Conservation (phyloP, 169 alveolate species). For the Plasmodium knowlesi region DNA sequence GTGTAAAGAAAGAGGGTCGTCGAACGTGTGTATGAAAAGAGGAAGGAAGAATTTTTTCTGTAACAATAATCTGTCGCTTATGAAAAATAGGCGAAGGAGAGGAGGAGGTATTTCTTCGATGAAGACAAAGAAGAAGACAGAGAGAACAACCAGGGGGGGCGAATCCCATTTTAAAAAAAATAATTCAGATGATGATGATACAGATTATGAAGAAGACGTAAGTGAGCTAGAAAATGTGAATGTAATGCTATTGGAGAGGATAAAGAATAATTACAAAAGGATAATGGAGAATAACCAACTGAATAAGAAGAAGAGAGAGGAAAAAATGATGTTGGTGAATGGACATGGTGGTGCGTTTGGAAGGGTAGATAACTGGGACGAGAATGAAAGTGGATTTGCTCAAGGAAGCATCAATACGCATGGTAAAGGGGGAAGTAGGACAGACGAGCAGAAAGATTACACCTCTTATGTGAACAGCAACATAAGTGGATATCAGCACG, state of each 20-base stretch:
- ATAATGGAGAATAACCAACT: conserved; percentile 1
- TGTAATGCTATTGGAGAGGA: conserved; percentile 55
- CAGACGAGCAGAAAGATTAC: neutral
- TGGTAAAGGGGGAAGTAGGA: neutral
- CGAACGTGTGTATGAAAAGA: neutral
- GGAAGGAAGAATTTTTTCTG: conserved; percentile 25
- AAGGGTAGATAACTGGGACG: neutral
- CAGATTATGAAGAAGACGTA: conserved; percentile 8
- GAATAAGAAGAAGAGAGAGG: conserved; percentile 31
- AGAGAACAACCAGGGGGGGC: neutral
- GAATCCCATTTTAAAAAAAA: neutral
- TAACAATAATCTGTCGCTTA: conserved; percentile 20
- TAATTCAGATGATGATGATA: neutral
- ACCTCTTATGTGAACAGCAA: neutral
- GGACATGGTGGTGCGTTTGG: neutral
- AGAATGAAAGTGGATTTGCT: neutral
- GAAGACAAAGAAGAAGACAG: conserved; percentile 2
- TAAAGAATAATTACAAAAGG: conserved; percentile 53
- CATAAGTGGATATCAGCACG: neutral
- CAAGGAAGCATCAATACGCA: neutral
- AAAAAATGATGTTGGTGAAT: neutral
- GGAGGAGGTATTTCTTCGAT: conserved; percentile 1
- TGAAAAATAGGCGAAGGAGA: conserved; percentile 18
- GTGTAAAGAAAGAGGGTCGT: neutral
- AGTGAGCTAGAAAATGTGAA: conserved; percentile 36